Percentiles rank a stretch among this genome's conserved stretches.
Conservation (phyloP, 345 rosid genomes). For the Corchorus olitorius region DNA sequence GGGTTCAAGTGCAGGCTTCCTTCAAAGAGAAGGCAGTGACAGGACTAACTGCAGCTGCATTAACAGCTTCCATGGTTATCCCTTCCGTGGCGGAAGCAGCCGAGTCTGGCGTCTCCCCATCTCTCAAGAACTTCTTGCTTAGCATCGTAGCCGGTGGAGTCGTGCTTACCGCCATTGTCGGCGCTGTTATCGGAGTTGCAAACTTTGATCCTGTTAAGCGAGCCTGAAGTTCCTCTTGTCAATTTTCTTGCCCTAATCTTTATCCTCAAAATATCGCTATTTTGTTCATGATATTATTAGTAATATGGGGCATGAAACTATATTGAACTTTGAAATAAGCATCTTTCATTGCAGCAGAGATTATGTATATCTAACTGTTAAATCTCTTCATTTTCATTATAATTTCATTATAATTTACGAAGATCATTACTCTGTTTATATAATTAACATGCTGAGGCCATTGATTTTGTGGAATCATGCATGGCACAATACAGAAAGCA, state of each 20-base stretch:
- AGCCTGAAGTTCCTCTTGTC: constrained; percentile 3
- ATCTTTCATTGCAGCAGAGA: background rate
- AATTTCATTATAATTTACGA: no score
- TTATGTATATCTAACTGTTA: background rate
- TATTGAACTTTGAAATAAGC: background rate
- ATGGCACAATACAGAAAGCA: no score
- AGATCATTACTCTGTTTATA: no score
- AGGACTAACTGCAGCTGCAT: constrained; percentile 56
- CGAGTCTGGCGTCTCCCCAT: constrained; percentile 27
- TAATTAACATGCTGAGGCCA: no score
- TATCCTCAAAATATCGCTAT: background rate
- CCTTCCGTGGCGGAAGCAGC: constrained; percentile 66
- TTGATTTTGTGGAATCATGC: no score
- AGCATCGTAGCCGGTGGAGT: constrained; percentile 49
- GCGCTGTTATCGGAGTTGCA: constrained; percentile 43
- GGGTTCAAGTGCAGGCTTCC: constrained; percentile 45
- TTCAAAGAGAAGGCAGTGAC: constrained; percentile 60
- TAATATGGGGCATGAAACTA: background rate
- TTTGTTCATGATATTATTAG: no score
- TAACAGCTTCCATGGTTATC: constrained; percentile 59
- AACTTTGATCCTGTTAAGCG: constrained; percentile 51
- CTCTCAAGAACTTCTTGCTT: constrained; percentile 51
- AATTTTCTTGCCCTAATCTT: constrained; percentile 11
- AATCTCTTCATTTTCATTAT: no score
- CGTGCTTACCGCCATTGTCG: constrained; percentile 31